Percentiles rank a stretch among this genome's conserved stretches.
Evolutionary conservation across 2,329 filamentous ascomycete genomes (phyloP).

Genomic region (Rhinocladiella similis): DNA sequence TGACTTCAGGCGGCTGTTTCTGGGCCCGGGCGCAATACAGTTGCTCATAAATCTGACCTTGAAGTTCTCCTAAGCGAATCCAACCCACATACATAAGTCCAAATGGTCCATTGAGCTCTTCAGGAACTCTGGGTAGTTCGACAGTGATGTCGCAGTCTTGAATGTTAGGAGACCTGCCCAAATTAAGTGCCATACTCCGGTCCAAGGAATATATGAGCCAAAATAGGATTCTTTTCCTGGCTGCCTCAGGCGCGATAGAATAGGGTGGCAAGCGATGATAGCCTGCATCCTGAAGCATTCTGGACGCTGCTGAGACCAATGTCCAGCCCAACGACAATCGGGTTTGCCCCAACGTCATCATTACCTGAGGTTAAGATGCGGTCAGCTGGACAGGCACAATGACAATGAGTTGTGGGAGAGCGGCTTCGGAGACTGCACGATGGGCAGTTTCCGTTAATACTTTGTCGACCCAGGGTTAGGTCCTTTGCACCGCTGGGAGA

Average conservation of each 20-base stretch:
- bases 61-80: slow-evolving; percentile 57
- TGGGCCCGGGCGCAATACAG: slow-evolving; percentile 48
- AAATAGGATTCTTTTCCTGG: slow-evolving; percentile 44
- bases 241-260: slow-evolving; percentile 30
- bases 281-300: slow-evolving; percentile 63
- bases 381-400: no score
- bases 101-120: slow-evolving; percentile 44
- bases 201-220: slow-evolving; percentile 63
- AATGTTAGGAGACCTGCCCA: slow-evolving; percentile 60
- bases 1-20: slow-evolving; percentile 44
- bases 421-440: background rate
- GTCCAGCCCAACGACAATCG: slow-evolving; percentile 66
- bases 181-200: slow-evolving; percentile 57
- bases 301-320: slow-evolving; percentile 59
- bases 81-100: slow-evolving; percentile 53
- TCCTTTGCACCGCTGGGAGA: no score
- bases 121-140: slow-evolving; percentile 32
- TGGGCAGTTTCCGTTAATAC: no score
- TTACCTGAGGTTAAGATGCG: slow-evolving; percentile 43
- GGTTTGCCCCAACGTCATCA: slow-evolving; percentile 64
- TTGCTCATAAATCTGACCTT: slow-evolving; percentile 60
- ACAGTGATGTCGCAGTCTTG: slow-evolving; percentile 62
- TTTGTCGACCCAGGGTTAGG: no score
- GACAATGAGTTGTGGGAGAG: background rate
- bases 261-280: slow-evolving; percentile 53